A percentile compares a stretch with the other conserved stretches of the same genome.
Evolutionary conservation across 2,329 filamentous ascomycete species (phyloP).

Genomic region (Fusarium graminum): DNA sequence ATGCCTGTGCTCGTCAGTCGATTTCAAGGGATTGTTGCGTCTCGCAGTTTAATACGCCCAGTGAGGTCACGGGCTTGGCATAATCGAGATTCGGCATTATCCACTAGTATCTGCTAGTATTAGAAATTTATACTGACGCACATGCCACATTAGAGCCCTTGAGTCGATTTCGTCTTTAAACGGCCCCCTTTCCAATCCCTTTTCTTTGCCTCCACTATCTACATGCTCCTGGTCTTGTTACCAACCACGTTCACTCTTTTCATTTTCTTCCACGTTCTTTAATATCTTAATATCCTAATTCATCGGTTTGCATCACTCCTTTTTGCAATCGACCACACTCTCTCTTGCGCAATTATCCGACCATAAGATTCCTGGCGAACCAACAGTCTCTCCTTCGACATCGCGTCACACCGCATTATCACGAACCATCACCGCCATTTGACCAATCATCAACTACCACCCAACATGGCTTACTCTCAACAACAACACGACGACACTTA

Average conservation of each 20-base stretch:
- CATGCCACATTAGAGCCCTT: slow-evolving; percentile 56
- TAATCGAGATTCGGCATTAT: slow-evolving; percentile 43
- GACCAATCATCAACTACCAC: slow-evolving; percentile 31
- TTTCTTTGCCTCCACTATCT: slow-evolving; percentile 53
- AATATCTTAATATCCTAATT: slow-evolving; percentile 69
- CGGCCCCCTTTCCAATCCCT: slow-evolving; percentile 61
- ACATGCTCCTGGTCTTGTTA: slow-evolving; percentile 61
- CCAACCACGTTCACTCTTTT: slow-evolving; percentile 71
- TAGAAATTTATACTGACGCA: slow-evolving; percentile 51
- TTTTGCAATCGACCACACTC: slow-evolving; percentile 42
- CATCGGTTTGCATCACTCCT: slow-evolving; percentile 57
- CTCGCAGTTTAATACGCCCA: slow-evolving; percentile 1
- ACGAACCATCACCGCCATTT: slow-evolving; percentile 34
- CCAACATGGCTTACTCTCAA: slow-evolving; percentile 63
- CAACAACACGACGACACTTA: slow-evolving; percentile 61
- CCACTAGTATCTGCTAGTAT: slow-evolving; percentile 13
- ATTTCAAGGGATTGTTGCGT: slow-evolving; percentile 48
- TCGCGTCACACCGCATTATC: slow-evolving; percentile 43
- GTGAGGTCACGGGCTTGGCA: slow-evolving; percentile 31
- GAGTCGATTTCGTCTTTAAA: slow-evolving; percentile 63
- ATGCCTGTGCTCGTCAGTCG: slow-evolving; percentile 18
- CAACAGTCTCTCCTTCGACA: slow-evolving; percentile 62
- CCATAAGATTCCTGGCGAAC: slow-evolving; percentile 67
- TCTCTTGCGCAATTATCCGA: slow-evolving; percentile 59
- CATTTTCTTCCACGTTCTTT: slow-evolving; percentile 67